Evolutionary conservation across 768 basidiomycete genomes (phyloP).

Genomic region (Xanthoconium purpureum): DNA sequence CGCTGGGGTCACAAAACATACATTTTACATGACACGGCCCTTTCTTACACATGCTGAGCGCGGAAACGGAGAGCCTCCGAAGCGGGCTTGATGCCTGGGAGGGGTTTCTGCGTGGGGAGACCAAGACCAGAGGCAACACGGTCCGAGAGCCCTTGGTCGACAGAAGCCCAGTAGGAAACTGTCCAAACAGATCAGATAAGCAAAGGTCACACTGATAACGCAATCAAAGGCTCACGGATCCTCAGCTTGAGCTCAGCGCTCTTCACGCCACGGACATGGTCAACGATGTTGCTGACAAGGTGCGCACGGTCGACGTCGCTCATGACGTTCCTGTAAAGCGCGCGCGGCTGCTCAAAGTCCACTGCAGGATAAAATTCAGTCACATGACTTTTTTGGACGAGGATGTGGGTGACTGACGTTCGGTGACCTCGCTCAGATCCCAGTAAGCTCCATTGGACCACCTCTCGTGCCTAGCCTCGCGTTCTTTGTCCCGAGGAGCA

Average conservation of each 20-base stretch:
- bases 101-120: conserved; percentile 48
- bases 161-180: conserved; percentile 79
- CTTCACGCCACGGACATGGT: conserved; percentile 62
- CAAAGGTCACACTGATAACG: not conserved
- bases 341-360: conserved; percentile 83
- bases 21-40: not conserved
- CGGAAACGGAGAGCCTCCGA: conserved; percentile 54
- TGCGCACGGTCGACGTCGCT: conserved; percentile 55
- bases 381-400: not conserved
- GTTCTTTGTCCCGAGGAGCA: conserved; percentile 36
- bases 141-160: conserved; percentile 72
- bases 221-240: conserved; percentile 51
- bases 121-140: conserved; percentile 77
- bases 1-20: not conserved
- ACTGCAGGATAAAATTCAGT: conserved; percentile 38
- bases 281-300: conserved; percentile 65
- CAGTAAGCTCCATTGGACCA: conserved; percentile 69
- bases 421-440: conserved; percentile 71
- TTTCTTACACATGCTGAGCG: conserved; percentile 5
- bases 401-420: conserved; percentile 52
- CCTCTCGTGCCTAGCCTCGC: conserved; percentile 58
- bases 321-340: conserved; percentile 67
- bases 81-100: conserved; percentile 55
- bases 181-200: conserved; percentile 2
- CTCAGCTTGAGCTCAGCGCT: conserved; percentile 54